These are phyloP conservation scores for Colletotrichum musicola DNA, from an alignment of 2,329 filamentous ascomycete genomes.

Conservation along the genomic window DNA sequence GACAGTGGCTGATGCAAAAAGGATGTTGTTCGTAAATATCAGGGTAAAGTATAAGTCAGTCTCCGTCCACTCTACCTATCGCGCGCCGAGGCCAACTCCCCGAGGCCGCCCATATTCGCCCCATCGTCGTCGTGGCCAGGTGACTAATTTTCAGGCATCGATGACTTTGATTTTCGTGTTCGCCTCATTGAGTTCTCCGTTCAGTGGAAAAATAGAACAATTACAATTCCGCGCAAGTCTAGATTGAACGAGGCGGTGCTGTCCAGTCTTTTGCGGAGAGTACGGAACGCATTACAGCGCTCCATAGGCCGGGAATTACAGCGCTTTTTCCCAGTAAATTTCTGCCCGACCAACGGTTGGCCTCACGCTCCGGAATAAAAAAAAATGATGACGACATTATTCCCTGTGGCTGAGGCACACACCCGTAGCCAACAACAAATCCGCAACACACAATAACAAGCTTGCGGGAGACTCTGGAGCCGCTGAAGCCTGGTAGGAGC, in stretches of 20 bases:
- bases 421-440: conserved; percentile 2
- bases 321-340: neutral
- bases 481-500: neutral
- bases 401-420: neutral
- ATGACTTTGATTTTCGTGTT: neutral
- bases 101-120: too few species aligned
- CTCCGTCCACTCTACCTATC: too few species aligned
- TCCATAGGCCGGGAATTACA: neutral
- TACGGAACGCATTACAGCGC: neutral
- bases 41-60: too few species aligned
- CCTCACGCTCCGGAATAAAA: too few species aligned
- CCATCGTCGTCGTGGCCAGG: too few species aligned
- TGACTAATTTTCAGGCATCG: too few species aligned
- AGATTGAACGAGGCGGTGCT: neutral
- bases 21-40: too few species aligned
- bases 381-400: neutral
- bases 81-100: too few species aligned
- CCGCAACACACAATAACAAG: neutral
- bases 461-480: too few species aligned
- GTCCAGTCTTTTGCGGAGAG: neutral
- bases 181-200: neutral
- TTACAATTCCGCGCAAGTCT: neutral
- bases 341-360: neutral
- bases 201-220: neutral
- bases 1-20: too few species aligned